Base-by-base conservation (phyloP, 768 basidiomycete species). In the Boletus rubropictus region DNA sequence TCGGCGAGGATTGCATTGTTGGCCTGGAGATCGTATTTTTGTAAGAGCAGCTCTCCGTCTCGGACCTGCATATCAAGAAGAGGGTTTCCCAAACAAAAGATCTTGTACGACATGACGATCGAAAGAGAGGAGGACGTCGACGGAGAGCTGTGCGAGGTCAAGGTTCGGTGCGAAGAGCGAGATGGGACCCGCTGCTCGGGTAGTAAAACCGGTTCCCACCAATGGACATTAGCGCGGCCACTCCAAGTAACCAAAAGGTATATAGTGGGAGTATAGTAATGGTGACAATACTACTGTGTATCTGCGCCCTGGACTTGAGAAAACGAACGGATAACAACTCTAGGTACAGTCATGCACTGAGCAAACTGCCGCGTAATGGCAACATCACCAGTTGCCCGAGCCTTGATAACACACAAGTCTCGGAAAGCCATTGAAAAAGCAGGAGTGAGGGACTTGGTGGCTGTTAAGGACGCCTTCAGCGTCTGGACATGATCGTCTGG, bases 1-100 rank as follows among this genome's bases (percentile, higher is more conserved):
- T 84, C 86, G 2, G 94, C 95, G 47, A 99, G 79, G 67, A 97
- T 93, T 38, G 96, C 95, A 67, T 99, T 89, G 73, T 99, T 94
- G 44, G 92, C 76, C 63, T 90, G 89, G 60, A 99, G 79, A 49
- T 70, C 79, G 63, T 98, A 99, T 69, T 96, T 97, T 60, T 85
- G 72, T 47, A 98, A 74, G 34, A 97, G 77, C 27, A 75, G 75
- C 63, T 94, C 90, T 41, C 89, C 91, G 52, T 89, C 77, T 52
- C 72, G 80, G 61, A 95, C 91, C 71, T 95, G 93, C 73, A 99
- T 86, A 67, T 99, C 94, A 42, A 98, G 85, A 63, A 98, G 77
- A 58, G 95, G 95, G 70, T 97, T 97, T 35, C 95, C 95, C 71
- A 98, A 72, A 72, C 84, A 89, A 71, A 97, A 91, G 38, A 97